phyloP scores from a whole-genome alignment of 2,329 filamentous ascomycete genomes.

The Penicillium oxalicum region DNA sequence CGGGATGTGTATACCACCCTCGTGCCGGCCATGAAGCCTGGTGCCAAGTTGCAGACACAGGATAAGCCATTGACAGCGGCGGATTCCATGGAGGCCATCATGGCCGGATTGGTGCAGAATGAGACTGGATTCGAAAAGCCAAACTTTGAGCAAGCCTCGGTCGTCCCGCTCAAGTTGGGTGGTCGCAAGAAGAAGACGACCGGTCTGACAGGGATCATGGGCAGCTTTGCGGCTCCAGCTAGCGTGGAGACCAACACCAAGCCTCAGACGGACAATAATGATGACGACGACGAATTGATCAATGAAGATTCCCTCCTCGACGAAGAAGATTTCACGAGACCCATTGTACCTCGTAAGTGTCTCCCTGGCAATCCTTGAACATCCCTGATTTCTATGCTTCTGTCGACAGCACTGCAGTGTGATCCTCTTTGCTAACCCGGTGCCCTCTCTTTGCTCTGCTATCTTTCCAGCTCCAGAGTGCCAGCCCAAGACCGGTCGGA shows the following conservation, averaged over 20 bases:
- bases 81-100: conserved; percentile 29
- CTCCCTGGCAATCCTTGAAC: neutral
- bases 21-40: conserved; percentile 63
- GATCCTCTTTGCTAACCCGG: neutral
- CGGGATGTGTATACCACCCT: conserved; percentile 64
- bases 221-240: conserved; percentile 34
- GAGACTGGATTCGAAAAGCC: conserved; percentile 65
- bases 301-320: conserved; percentile 84
- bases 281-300: conserved; percentile 75
- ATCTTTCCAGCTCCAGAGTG: conserved; percentile 66
- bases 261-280: conserved; percentile 37
- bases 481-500: conserved; percentile 69
- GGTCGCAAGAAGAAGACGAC: conserved; percentile 51
- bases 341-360: conserved; percentile 73
- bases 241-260: conserved; percentile 23
- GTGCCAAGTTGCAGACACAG: conserved; percentile 58
- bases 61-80: conserved; percentile 51
- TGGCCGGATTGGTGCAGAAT: conserved; percentile 20
- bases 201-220: conserved; percentile 24
- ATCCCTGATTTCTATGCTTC: neutral
- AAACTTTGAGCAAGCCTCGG: conserved; percentile 52
- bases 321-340: conserved; percentile 73
- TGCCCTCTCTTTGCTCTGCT: conserved; percentile 12
- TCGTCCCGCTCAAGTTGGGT: conserved; percentile 59
- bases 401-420: too few relatives aligned